Evolutionary conservation across 1,139 yeast species (phyloP).

Genomic region (Blastobotrys indianensis): DNA sequence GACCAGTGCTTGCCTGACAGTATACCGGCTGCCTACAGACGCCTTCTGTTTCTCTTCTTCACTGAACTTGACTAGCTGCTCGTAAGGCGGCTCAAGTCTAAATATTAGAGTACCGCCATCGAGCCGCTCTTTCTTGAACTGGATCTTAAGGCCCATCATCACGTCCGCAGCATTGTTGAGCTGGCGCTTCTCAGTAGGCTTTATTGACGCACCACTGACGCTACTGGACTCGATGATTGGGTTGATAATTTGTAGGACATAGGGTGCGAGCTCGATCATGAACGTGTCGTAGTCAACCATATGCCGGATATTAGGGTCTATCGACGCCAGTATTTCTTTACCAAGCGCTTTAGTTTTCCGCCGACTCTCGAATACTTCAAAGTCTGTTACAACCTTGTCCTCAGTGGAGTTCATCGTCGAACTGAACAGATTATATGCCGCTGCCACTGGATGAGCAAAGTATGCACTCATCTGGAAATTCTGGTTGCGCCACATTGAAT

Average conservation of each 20-base stretch:
- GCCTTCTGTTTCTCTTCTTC: conserved; percentile 21
- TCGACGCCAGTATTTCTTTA: conserved; percentile 22
- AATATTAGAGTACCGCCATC: conserved; percentile 30
- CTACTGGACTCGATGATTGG: conserved; percentile 24
- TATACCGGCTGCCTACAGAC: conserved; percentile 27
- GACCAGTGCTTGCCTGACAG: conserved; percentile 24
- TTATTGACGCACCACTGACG: conserved; percentile 14
- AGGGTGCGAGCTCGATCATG: conserved; percentile 31
- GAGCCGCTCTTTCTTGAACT: conserved; percentile 25
- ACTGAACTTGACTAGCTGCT: conserved; percentile 27
- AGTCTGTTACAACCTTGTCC: conserved; percentile 39
- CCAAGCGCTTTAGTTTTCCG: conserved; percentile 23
- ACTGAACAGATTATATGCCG: conserved; percentile 60
- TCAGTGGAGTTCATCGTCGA: conserved; percentile 45
- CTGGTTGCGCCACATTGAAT: conserved; percentile 40
- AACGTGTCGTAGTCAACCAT: conserved; percentile 21
- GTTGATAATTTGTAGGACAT: conserved; percentile 25
- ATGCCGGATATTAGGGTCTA: conserved; percentile 19
- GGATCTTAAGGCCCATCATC: conserved; percentile 26
- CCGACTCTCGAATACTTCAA: conserved; percentile 31
- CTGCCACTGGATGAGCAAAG: conserved; percentile 52
- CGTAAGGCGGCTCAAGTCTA: conserved; percentile 36
- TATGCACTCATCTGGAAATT: conserved; percentile 51
- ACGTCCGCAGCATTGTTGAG: conserved; percentile 24
- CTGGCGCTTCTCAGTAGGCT: conserved; percentile 21